Conservation (phyloP, 2,329 filamentous ascomycete genomes). For the Fusarium marasasianum region DNA sequence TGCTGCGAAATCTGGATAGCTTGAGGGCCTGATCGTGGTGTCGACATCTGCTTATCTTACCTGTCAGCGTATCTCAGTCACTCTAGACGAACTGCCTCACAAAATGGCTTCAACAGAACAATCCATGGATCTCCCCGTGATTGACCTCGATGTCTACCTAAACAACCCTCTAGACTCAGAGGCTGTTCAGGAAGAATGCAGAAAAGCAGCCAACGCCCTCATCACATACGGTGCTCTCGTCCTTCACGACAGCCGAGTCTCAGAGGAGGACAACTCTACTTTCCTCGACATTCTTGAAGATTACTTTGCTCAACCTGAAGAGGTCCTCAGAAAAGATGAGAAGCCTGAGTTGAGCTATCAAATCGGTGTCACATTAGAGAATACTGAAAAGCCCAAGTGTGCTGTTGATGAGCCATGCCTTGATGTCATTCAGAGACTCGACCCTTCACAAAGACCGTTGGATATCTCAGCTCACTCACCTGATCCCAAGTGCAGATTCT, state of each 20-base stretch:
- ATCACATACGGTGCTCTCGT: conserved; percentile 69
- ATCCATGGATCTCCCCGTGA: conserved; percentile 66
- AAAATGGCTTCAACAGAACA: conserved; percentile 41
- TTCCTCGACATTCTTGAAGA: conserved; percentile 72
- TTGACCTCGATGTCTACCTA: conserved; percentile 68
- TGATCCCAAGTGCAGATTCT: conserved; percentile 71
- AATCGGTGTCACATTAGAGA: conserved; percentile 69
- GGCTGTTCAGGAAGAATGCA: conserved; percentile 61
- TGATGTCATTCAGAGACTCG: conserved; percentile 63
- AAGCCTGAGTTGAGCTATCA: conserved; percentile 68
- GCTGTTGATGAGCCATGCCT: conserved; percentile 70
- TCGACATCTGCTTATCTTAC: not conserved
- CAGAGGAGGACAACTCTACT: conserved; percentile 62
- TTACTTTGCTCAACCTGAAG: conserved; percentile 68
- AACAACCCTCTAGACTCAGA: conserved; percentile 53
- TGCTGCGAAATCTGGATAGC: not conserved
- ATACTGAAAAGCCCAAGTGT: conserved; percentile 71
- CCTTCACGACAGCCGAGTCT: conserved; percentile 67
- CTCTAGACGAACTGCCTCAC: not conserved
- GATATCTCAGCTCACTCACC: conserved; percentile 66
- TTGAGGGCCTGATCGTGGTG: not conserved
- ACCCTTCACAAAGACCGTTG: conserved; percentile 64
- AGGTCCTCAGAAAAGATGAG: conserved; percentile 59
- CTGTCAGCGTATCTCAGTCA: not conserved
- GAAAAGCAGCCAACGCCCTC: conserved; percentile 63